Conservation (phyloP, 2,329 filamentous ascomycete species). For the Cordyceps farinosa region DNA sequence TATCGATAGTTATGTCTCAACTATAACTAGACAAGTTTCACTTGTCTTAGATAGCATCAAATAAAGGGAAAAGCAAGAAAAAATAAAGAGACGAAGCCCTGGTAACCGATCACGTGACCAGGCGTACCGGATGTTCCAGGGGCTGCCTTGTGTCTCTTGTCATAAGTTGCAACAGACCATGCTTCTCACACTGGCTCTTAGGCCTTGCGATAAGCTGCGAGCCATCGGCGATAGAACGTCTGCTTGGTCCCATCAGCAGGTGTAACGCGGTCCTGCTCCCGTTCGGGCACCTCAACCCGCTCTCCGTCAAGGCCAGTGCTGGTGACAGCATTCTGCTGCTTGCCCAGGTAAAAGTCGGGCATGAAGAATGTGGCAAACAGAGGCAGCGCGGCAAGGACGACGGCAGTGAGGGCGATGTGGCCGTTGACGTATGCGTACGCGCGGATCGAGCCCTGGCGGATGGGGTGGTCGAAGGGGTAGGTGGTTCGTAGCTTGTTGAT, state of each 20-base stretch:
- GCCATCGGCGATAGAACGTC: background rate
- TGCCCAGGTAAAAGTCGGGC: conserved; percentile 35
- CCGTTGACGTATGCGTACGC: conserved; percentile 29
- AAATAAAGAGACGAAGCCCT: no score
- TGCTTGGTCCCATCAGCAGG: background rate
- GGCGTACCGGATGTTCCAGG: no score
- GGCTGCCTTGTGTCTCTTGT: no score
- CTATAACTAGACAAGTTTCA: no score
- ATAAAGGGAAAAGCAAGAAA: no score
- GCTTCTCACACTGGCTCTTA: no score
- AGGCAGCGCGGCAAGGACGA: conserved; percentile 23
- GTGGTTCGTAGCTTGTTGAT: conserved; percentile 10
- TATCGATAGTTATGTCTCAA: no score
- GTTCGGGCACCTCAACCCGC: background rate
- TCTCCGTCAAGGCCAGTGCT: conserved; percentile 22
- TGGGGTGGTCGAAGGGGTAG: conserved; percentile 21
- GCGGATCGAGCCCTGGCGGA: conserved; percentile 24
- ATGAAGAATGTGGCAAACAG: conserved; percentile 35
- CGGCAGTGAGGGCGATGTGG: background rate
- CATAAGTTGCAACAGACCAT: no score
- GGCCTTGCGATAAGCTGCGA: background rate
- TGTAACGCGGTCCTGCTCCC: background rate
- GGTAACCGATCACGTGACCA: no score
- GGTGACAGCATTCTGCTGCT: conserved; percentile 29
- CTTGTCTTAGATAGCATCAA: no score